Evolutionary conservation across 495 filamentous ascomycete genomes (phyloP), one percentile per base, ranked within the genome.

Genomic region (Apiosordaria backusii): DNA sequence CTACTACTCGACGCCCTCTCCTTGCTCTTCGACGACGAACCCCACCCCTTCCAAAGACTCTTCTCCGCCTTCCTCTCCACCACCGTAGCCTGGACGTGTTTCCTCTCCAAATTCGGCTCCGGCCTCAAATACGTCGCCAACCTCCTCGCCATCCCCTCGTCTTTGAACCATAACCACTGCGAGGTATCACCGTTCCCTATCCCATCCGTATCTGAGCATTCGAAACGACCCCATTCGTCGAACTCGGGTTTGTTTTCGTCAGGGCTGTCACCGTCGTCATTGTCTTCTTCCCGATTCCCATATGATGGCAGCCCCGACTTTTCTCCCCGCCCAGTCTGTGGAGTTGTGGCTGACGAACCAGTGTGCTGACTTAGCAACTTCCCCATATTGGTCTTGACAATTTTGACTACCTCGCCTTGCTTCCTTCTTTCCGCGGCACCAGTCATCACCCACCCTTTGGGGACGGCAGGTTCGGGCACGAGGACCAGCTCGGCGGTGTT

Each of bases 101-200:
- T 64, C 45, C 62, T 65, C 67, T 64, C 71, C 4, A 65, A 23
- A 19, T 72, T 67, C 10, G 70, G 63, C 29, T 76, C 72, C 4
- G 83, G 83, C 67, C 75, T 74, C 23, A 85, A 59, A 64, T 81
- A 80, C 21, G 29, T 62, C 9, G 82, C 82, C 22, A 85, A 61
- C 24, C 83, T 71, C 6, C 61, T 62, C 0, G 83, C 82, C 79
- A 82, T 81, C 1, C 72, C 72, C 67, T 83, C 83, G 60, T 84
- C 80, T 1, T 60, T 69, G 75, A 80, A 85, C 71, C 74, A 85
- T 64, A 77, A 75, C 21, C 60, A 13, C 21, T 19, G 50, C 10
- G 7, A 16, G 25, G n/a, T 7, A 1, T 64, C 64, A 13, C 21
- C 18, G 1, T 55, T 40, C 0, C 5, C 19, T 7, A 24, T 13